Conservation (phyloP, 805 yeast species). For the Ogataea polymorpha region DNA sequence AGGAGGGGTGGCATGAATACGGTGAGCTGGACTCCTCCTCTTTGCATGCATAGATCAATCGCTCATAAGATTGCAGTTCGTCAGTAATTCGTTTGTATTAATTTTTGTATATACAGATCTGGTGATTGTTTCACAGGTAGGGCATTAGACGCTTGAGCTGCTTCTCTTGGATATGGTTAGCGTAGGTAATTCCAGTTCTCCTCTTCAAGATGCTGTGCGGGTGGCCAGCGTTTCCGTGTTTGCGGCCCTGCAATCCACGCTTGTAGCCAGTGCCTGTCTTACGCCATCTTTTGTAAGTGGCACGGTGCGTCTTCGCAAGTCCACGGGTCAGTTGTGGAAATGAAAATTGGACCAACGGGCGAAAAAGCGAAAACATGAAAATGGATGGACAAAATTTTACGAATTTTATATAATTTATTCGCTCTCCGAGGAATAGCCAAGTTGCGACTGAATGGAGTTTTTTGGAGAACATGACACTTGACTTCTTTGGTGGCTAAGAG, state of each 20-base stretch:
- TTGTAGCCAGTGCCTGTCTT: constrained; percentile 67
- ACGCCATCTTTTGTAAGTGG: constrained; percentile 84
- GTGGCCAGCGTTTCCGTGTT: constrained; percentile 93
- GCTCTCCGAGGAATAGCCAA: constrained; percentile 8
- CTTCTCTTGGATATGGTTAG: constrained; percentile 52
- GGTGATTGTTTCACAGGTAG: constrained; percentile 24
- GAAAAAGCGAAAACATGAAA: constrained; percentile 14
- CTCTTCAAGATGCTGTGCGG: constrained; percentile 55
- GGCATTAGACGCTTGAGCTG: constrained; percentile 58
- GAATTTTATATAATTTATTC: constrained; percentile 1
- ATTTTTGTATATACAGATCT: neutral
- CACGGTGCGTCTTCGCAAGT: constrained; percentile 75
- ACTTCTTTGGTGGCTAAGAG: too few species aligned
- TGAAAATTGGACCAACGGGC: constrained; percentile 16
- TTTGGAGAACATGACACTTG: too few species aligned
- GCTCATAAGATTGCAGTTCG: neutral
- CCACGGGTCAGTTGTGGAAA: constrained; percentile 23
- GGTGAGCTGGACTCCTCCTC: constrained; percentile 22
- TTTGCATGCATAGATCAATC: neutral
- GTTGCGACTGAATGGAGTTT: neutral
- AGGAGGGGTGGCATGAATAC: constrained; percentile 51
- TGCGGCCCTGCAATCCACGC: constrained; percentile 78
- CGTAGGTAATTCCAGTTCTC: constrained; percentile 58
- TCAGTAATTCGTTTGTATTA: constrained; percentile 2
- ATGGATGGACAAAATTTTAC: neutral